Conservation (phyloP, 768 basidiomycete genomes). For the Macrolepiota dolichaula region DNA sequence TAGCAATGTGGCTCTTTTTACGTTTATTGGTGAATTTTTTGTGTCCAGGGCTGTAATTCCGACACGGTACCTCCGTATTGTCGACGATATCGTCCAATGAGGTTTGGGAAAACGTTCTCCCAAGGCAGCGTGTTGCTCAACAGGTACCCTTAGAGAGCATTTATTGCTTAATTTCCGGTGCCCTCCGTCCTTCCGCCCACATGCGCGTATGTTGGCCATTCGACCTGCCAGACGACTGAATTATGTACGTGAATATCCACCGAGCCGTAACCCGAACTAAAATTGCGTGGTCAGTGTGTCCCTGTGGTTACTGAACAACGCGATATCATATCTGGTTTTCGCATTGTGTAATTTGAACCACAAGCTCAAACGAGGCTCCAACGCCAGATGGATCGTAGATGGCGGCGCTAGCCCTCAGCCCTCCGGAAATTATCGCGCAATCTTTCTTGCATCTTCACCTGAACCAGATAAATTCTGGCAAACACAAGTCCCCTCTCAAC, state of each 20-base stretch:
- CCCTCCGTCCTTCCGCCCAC: not conserved
- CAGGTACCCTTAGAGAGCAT: not conserved
- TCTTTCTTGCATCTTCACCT: not conserved
- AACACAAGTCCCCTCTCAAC: not conserved
- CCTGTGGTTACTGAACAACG: not conserved
- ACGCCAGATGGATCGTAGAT: constrained; percentile 1
- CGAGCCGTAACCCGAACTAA: constrained; percentile 3
- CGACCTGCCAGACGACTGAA: not conserved
- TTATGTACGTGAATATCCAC: not conserved
- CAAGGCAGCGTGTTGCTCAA: not conserved
- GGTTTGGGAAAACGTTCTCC: not conserved
- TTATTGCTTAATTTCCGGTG: not conserved
- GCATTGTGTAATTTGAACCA: constrained; percentile 1
- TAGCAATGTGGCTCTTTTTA: constrained; percentile 1
- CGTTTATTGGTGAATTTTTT: not conserved
- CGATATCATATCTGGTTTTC: not conserved
- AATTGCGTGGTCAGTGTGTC: not conserved
- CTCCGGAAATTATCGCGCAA: not conserved
- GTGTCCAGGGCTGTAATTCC: not conserved
- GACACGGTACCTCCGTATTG: not conserved
- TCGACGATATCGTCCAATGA: constrained; percentile 6
- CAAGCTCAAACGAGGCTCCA: constrained; percentile 2
- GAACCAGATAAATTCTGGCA: constrained; percentile 6
- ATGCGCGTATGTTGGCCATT: not conserved
- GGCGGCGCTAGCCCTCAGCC: not conserved